Evolutionary conservation across 768 basidiomycete genomes (phyloP).

Genomic region (Amanita molliuscula): DNA sequence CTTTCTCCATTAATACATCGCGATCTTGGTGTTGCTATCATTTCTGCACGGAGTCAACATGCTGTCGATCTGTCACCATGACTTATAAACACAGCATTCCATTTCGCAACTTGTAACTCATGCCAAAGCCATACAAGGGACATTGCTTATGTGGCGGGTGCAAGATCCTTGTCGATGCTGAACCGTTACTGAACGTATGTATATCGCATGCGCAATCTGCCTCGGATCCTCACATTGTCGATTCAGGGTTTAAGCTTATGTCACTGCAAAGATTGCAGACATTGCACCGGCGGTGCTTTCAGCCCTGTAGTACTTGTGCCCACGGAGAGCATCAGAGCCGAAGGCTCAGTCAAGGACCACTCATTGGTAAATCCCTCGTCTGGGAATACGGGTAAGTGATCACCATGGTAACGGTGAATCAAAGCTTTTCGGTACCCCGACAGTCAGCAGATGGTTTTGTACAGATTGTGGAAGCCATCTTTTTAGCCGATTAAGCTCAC

Average conservation of each 20-base stretch:
- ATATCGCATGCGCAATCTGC: background rate
- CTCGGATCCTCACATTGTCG: background rate
- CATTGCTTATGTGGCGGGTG: conserved; percentile 2
- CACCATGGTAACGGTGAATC: background rate
- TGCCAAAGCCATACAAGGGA: conserved; percentile 4
- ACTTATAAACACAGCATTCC: too few species aligned
- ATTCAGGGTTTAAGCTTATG: background rate
- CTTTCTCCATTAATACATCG: too few species aligned
- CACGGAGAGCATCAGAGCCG: background rate
- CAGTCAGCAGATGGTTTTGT: conserved; percentile 5
- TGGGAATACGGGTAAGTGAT: background rate
- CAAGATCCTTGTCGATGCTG: background rate
- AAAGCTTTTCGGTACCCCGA: too few species aligned
- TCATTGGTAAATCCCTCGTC: background rate
- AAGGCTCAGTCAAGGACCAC: background rate
- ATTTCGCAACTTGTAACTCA: too few species aligned
- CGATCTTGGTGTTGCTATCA: too few species aligned
- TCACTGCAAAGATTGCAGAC: conserved; percentile 4
- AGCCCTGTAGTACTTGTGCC: background rate
- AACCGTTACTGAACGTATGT: background rate
- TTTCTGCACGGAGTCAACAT: too few species aligned
- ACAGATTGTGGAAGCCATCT: conserved; percentile 5
- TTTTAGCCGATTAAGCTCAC: background rate
- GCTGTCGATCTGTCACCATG: too few species aligned
- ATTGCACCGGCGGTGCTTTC: background rate